Evolutionary conservation across 257 asterid genomes (phyloP).

Genomic region (Paraleonurus japonicus): DNA sequence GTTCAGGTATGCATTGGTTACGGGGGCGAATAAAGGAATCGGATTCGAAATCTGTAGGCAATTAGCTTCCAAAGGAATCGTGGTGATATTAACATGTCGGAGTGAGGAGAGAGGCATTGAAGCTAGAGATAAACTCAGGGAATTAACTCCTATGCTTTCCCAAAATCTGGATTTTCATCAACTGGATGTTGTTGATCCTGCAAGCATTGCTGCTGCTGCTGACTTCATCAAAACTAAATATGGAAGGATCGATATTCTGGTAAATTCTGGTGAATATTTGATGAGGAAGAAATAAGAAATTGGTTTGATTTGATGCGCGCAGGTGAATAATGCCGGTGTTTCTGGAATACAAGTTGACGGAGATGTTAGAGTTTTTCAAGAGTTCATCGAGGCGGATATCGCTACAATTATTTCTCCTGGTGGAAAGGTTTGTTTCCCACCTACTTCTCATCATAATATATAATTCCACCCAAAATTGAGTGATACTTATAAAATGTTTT

Average conservation of each 20-base stretch:
- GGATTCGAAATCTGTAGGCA: conserved; percentile 47
- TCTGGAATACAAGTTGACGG: conserved; percentile 32
- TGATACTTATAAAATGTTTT: too few relatives aligned
- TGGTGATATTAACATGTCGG: conserved; percentile 45
- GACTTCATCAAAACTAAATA: conserved; percentile 27
- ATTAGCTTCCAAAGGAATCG: conserved; percentile 45
- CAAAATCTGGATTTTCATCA: conserved; percentile 33
- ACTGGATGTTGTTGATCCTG: conserved; percentile 41
- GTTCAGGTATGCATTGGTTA: conserved; percentile 42
- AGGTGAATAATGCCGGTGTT: conserved; percentile 56
- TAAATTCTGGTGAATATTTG: not conserved
- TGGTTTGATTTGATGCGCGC: not conserved
- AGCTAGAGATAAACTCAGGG: conserved; percentile 41
- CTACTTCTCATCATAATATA: too few relatives aligned
- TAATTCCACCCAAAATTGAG: too few relatives aligned
- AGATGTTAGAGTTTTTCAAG: conserved; percentile 23
- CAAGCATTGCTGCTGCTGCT: conserved; percentile 35
- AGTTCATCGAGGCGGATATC: conserved; percentile 1
- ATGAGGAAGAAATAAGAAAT: not conserved
- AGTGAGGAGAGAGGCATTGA: conserved; percentile 40
- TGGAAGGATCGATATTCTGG: conserved; percentile 55
- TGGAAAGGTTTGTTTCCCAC: not conserved
- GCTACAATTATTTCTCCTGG: not conserved
- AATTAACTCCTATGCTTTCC: not conserved
- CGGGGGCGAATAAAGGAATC: conserved; percentile 54